Percentiles rank a stretch among this genome's conserved stretches.
Evolutionary conservation across 2,329 filamentous ascomycete species (phyloP).

Genomic region (Thelonectria blattea): DNA sequence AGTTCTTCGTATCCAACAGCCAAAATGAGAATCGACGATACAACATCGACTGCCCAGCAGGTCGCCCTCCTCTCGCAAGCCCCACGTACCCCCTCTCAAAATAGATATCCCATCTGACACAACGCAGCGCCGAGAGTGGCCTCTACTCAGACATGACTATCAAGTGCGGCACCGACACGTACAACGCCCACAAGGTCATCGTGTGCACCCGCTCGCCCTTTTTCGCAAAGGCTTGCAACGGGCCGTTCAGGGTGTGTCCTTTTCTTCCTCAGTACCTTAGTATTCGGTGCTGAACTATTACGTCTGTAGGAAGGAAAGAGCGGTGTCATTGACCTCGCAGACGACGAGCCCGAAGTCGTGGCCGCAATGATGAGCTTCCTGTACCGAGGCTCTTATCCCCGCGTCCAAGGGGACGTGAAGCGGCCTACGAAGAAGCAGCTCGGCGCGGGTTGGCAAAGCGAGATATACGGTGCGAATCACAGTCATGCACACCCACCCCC

Average conservation of each 20-base stretch:
- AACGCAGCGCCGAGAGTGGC: slow-evolving; percentile 11
- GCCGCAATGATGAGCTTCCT: slow-evolving; percentile 13
- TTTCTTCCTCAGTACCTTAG: too few species aligned
- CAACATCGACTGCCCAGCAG: not conserved
- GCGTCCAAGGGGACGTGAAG: slow-evolving; percentile 1
- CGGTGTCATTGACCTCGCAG: slow-evolving; percentile 17
- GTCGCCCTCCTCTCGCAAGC: slow-evolving; percentile 1
- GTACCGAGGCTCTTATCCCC: slow-evolving; percentile 13
- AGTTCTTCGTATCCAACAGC: too few species aligned
- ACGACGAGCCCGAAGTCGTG: slow-evolving; percentile 16
- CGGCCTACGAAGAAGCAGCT: slow-evolving; percentile 5
- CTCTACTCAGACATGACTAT: slow-evolving; percentile 13
- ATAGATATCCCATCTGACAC: not conserved
- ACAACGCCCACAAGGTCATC: slow-evolving; percentile 17
- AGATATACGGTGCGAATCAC: not conserved
- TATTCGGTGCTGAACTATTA: too few species aligned
- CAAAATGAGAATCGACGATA: not conserved
- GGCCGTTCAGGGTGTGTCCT: not conserved
- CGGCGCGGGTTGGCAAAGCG: not conserved
- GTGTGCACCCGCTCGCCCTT: slow-evolving; percentile 17
- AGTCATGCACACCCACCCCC: not conserved
- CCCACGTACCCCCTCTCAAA: too few species aligned
- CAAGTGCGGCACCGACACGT: slow-evolving; percentile 17
- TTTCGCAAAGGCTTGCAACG: slow-evolving; percentile 11
- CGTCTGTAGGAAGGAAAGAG: slow-evolving; percentile 13